Conservation (phyloP, 345 rosid genomes). For the Angophora floribunda region DNA sequence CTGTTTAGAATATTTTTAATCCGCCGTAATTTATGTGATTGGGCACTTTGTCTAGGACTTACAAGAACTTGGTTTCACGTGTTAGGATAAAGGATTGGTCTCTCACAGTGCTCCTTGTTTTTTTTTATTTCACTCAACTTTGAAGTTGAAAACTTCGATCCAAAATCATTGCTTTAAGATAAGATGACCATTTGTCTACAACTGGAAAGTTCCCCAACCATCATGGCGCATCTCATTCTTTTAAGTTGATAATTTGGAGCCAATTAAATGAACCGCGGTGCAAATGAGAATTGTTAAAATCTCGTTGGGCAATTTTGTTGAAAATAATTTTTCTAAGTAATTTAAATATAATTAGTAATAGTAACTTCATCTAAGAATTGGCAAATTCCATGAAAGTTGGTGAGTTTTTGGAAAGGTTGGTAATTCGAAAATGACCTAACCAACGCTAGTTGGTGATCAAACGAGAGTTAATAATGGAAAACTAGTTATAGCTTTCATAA, state of each 20-base stretch:
- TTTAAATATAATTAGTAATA: background rate
- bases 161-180: accelerated
- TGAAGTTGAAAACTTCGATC: background rate
- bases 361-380: background rate
- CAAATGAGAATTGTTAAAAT: background rate
- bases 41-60: no score
- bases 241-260: background rate
- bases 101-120: background rate
- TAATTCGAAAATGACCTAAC: background rate
- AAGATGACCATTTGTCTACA: background rate
- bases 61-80: background rate
- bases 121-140: background rate
- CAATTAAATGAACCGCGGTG: background rate
- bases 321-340: background rate
- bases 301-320: background rate
- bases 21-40: no score
- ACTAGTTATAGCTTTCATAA: background rate
- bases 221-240: background rate
- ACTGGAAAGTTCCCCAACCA: background rate
- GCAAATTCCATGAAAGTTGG: background rate
- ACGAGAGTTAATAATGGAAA: background rate
- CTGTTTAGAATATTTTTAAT: background rate
- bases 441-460: background rate
- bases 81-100: background rate
- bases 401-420: background rate